phyloP scores from a whole-genome alignment of 805 yeast genomes.

The Candida qinlingensis region DNA sequence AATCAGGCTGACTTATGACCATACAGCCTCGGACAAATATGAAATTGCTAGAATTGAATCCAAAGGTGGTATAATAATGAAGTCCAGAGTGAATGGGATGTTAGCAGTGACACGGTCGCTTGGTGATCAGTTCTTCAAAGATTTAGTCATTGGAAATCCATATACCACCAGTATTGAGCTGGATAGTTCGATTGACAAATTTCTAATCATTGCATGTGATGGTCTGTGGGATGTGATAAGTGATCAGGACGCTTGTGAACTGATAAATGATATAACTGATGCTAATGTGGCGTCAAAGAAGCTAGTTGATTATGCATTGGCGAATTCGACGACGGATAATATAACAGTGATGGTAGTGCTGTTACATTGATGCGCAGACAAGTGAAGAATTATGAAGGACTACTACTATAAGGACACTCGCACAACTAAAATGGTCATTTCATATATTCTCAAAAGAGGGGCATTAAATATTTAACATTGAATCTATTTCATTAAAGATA shows the following conservation, averaged over 20 bases:
- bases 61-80: slow-evolving; percentile 83
- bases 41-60: slow-evolving; percentile 73
- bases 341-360: slow-evolving; percentile 86
- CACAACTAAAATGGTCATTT: neutral
- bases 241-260: slow-evolving; percentile 78
- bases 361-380: slow-evolving; percentile 16
- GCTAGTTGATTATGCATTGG: slow-evolving; percentile 69
- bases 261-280: slow-evolving; percentile 49
- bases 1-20: slow-evolving; percentile 82
- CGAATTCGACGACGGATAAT: slow-evolving; percentile 80
- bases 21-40: slow-evolving; percentile 77
- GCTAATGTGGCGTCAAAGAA: slow-evolving; percentile 63
- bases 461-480: slow-evolving; percentile 18
- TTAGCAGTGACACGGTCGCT: slow-evolving; percentile 90
- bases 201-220: slow-evolving; percentile 88
- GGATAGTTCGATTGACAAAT: slow-evolving; percentile 53
- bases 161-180: slow-evolving; percentile 86
- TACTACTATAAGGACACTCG: neutral
- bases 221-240: slow-evolving; percentile 94
- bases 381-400: neutral
- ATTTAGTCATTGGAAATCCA: slow-evolving; percentile 83
- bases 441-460: neutral
- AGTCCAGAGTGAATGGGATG: slow-evolving; percentile 91
- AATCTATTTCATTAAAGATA: slow-evolving; percentile 23
- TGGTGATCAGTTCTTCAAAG: slow-evolving; percentile 92